Percentiles rank a stretch among this genome's conserved stretches.
Conservation (phyloP, 306 rosid genomes). For the Fragaria iinumae region DNA sequence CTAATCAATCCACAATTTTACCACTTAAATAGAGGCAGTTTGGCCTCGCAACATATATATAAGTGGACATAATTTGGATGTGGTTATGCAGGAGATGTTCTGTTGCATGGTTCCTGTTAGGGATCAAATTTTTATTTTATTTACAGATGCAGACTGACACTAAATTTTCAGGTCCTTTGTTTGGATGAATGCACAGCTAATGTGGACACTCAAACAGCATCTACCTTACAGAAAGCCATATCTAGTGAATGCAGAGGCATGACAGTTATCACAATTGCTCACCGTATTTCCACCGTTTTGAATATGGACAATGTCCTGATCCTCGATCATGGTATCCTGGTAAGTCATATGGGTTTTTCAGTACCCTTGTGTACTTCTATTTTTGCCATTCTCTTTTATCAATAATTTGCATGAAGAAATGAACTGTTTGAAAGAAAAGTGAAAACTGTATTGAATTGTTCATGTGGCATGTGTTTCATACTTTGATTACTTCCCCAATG, state of each 20-base stretch:
- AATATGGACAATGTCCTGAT: conserved; percentile 74
- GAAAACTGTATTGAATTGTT: neutral
- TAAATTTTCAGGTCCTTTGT: conserved; percentile 67
- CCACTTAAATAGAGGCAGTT: neutral
- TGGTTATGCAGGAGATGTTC: neutral
- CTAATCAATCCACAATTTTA: neutral
- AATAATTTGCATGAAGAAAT: neutral
- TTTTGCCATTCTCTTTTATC: neutral
- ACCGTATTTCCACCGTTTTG: conserved; percentile 82
- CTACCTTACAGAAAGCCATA: conserved; percentile 68
- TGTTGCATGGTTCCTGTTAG: neutral
- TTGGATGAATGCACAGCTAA: conserved; percentile 98
- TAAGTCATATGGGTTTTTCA: conserved; percentile 26
- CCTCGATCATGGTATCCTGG: conserved; percentile 86
- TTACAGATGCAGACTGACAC: conserved; percentile 8
- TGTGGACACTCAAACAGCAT: conserved; percentile 83
- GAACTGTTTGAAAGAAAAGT: neutral
- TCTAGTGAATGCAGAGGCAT: conserved; percentile 73
- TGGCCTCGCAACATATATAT: neutral
- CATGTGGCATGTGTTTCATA: neutral
- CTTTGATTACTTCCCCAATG: neutral
- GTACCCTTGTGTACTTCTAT: conserved; percentile 6
- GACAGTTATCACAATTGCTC: conserved; percentile 91
- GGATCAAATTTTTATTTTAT: neutral
- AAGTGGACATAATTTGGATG: neutral